Conservation (phyloP, 2,329 filamentous ascomycete genomes). For the Tolypocladium amazonense region DNA sequence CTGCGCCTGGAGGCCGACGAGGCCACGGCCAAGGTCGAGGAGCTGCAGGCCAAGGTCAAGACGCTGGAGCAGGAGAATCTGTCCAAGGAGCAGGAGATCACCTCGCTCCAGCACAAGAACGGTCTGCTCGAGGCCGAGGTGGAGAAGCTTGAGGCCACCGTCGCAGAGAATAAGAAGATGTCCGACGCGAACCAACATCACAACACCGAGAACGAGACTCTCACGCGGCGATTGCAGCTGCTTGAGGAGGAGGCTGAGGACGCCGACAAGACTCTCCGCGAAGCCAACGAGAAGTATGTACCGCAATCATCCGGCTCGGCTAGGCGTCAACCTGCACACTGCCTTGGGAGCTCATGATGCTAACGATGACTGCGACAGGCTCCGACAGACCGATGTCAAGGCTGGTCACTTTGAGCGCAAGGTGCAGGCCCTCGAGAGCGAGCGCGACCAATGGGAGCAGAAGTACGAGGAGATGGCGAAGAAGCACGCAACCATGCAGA, state of each 20-base stretch:
- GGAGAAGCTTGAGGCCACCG: conserved; percentile 76
- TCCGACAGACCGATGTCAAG: conserved; percentile 98
- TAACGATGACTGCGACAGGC: conserved; percentile 42
- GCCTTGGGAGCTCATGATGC: neutral
- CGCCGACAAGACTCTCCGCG: conserved; percentile 89
- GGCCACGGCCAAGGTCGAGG: conserved; percentile 69
- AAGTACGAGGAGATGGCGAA: conserved; percentile 98
- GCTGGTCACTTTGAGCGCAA: conserved; percentile 99
- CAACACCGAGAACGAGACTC: conserved; percentile 81
- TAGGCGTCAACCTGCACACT: neutral
- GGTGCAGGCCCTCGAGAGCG: conserved; percentile 87
- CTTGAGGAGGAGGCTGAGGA: conserved; percentile 97
- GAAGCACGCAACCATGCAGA: conserved; percentile 75
- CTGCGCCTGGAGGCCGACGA: conserved; percentile 93
- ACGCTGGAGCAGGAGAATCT: conserved; percentile 87
- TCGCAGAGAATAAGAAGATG: conserved; percentile 81
- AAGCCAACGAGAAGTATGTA: conserved; percentile 96
- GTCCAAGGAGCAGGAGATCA: conserved; percentile 96
- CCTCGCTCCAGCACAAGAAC: conserved; percentile 92
- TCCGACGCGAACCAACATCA: conserved; percentile 75
- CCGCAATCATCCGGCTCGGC: conserved; percentile 2
- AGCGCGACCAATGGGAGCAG: conserved; percentile 87
- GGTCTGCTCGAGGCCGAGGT: conserved; percentile 79
- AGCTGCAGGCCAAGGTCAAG: conserved; percentile 82
- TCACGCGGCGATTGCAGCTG: conserved; percentile 86